These are phyloP conservation scores for Fusarium virguliforme DNA, from an alignment of 2,329 filamentous ascomycete genomes.

Conservation along the genomic window DNA sequence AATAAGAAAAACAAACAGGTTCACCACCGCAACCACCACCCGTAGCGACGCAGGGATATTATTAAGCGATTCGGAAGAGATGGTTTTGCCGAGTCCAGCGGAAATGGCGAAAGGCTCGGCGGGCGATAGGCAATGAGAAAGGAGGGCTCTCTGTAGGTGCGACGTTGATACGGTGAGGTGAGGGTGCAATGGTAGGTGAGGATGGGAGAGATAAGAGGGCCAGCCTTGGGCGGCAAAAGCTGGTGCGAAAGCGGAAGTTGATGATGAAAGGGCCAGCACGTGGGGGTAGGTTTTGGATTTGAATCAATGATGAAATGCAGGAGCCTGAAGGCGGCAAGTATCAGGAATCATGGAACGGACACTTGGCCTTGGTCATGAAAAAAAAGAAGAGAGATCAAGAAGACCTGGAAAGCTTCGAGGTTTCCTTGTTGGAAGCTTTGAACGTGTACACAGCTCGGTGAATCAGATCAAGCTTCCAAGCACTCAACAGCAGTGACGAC, in stretches of 20 bases:
- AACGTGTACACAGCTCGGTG: constrained; percentile 21
- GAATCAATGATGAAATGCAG: constrained; percentile 37
- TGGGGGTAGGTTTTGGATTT: constrained; percentile 36
- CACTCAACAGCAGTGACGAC: constrained; percentile 23
- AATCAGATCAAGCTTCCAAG: constrained; percentile 34
- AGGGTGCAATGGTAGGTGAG: constrained; percentile 19
- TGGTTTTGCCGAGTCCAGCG: constrained; percentile 41
- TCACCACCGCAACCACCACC: constrained; percentile 32
- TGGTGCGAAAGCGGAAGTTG: constrained; percentile 40
- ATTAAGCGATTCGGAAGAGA: constrained; percentile 41
- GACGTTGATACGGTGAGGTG: constrained; percentile 35
- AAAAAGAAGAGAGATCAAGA: background rate
- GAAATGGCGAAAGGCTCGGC: constrained; percentile 28
- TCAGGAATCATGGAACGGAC: constrained; percentile 28
- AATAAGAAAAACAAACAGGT: constrained; percentile 32
- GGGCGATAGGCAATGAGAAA: constrained; percentile 15
- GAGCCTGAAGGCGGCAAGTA: constrained; percentile 23
- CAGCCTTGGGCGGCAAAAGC: background rate
- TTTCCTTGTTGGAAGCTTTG: background rate
- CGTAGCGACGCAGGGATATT: constrained; percentile 41
- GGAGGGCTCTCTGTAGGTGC: constrained; percentile 5
- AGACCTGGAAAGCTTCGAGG: constrained; percentile 7
- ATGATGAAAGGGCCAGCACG: constrained; percentile 37
- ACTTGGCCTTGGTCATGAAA: constrained; percentile 9
- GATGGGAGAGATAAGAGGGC: constrained; percentile 40